Evolutionary conservation across 495 filamentous ascomycete species (phyloP), one percentile per base, ranked within the genome.

Genomic region (Podospora tetraspora): DNA sequence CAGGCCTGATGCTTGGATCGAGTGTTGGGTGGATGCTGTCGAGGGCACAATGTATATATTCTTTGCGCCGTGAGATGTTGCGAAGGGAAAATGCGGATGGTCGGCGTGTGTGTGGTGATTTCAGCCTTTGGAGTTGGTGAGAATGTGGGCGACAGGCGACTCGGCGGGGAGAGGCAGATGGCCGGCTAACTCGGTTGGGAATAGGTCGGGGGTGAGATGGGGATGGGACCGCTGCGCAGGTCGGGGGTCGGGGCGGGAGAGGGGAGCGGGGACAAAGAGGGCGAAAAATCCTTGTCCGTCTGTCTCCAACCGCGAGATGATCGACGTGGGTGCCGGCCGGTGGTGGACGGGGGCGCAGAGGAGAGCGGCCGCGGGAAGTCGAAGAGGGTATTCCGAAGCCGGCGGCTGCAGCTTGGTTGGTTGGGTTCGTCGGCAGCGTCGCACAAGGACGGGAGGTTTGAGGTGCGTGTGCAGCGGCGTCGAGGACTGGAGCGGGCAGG

Each of bases 101-200:
- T 62, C 57, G 62, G 63, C 30, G 62, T 29, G 30, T 24, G 67
- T 24, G 67, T 64, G 56, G 62, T 67, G 64, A 66, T 56, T 52
- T 52, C 32, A 25, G 67, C 63, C 23, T 34, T 30, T 22, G 52
- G 52, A 43, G 56, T 32, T 43, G 57, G 29, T 23, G 27, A 25
- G 62, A 72, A 43, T 60, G 62, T 64, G 61, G 70, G 61, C 34
- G 68, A 27, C 22, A 19, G 34, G 34, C 34, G 34, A 43, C 34
- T 43, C 34, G 57, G 61, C 70, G 69, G 59, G 57, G 62, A 59
- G 62, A 57, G 61, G 66, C 61, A 67, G 63, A 7, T 52, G 43
- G 6, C 59, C 59, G 69, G 61, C 69, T 73, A 71, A 71, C 71
- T 73, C 11, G n/a, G 58, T 71, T 70, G 59, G 71, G 69, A 66